Percentiles rank a stretch among this genome's conserved stretches.
phyloP scores from a whole-genome alignment of 176 grass and related monocot genomes.

The sorghum (Sorghum bicolor) region Sorghum_bicolor_NCBIv3 NC_012872.2:7560001-7560500 shows the following conservation, averaged over 20 bases:
- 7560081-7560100: not conserved
- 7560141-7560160: not conserved
- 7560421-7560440: not conserved
- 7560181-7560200: not conserved
- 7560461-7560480: not conserved
- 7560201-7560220: not conserved
- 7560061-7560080: not conserved
- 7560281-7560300: slow-evolving; percentile 44
- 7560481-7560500: slow-evolving; percentile 63
- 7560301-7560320: slow-evolving; percentile 36
- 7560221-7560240: slow-evolving; percentile 14
- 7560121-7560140: not conserved
- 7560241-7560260: slow-evolving; percentile 60
- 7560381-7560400: not conserved
- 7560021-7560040: slow-evolving; percentile 40
- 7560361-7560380: not conserved
- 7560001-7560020: slow-evolving; percentile 53
- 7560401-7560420: no score
- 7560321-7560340: not conserved
- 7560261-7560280: slow-evolving; percentile 64
- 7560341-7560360: not conserved
- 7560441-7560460: not conserved
- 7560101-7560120: not conserved
- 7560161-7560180: not conserved
- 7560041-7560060: slow-evolving; percentile 66